phyloP scores from a whole-genome alignment of 345 rosid species.

The Hibiscus mutabilis region DNA sequence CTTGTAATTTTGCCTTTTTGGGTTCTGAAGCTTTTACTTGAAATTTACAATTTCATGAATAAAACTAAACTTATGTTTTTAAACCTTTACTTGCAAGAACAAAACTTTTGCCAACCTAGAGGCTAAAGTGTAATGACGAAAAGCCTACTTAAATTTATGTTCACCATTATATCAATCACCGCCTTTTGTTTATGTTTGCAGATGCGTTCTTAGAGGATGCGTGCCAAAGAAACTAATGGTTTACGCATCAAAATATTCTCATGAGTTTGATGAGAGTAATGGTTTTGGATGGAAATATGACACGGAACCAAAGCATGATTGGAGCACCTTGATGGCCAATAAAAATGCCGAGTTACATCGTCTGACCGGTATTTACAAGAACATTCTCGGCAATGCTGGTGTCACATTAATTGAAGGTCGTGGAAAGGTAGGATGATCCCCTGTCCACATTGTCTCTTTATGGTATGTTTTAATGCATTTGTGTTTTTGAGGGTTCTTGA shows the following conservation, averaged over 20 bases:
- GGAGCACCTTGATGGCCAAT: slow-evolving; percentile 89
- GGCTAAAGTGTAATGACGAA: neutral
- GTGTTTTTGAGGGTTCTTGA: neutral
- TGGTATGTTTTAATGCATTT: neutral
- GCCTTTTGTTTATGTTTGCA: slow-evolving; percentile 14
- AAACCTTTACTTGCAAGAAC: neutral
- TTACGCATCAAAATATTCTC: slow-evolving; percentile 74
- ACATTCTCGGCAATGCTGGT: slow-evolving; percentile 55
- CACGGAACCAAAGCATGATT: slow-evolving; percentile 74
- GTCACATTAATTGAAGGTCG: slow-evolving; percentile 87
- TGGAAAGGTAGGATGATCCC: slow-evolving; percentile 58
- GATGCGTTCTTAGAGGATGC: slow-evolving; percentile 96
- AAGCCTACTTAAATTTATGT: neutral
- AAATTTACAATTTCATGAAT: neutral
- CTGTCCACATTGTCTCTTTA: neutral
- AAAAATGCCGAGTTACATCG: slow-evolving; percentile 91
- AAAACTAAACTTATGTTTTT: neutral
- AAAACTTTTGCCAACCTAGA: neutral
- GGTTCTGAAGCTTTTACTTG: neutral
- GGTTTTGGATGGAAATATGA: slow-evolving; percentile 92
- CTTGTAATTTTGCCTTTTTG: neutral
- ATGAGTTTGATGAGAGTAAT: slow-evolving; percentile 85
- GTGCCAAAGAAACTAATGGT: slow-evolving; percentile 95
- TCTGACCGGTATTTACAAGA: slow-evolving; percentile 82
- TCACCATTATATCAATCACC: neutral